phyloP scores from a whole-genome alignment of 2,329 filamentous ascomycete genomes.

The Curvularia sp. region DNA sequence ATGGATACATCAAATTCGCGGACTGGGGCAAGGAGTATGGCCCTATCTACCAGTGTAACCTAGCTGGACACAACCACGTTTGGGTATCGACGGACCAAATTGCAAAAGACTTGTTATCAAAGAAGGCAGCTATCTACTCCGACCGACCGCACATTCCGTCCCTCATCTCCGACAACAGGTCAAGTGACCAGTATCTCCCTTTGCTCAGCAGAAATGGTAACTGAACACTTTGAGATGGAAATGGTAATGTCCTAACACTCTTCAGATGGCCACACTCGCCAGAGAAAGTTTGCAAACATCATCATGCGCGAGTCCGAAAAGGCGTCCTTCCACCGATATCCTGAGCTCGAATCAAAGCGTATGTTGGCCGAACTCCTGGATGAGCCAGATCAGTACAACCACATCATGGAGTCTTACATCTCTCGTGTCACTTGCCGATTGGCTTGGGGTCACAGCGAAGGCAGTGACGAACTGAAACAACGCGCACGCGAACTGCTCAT shows the following conservation, averaged over 20 bases:
- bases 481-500: constrained; percentile 56
- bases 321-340: constrained; percentile 52
- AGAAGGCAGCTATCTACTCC: constrained; percentile 56
- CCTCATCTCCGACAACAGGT: constrained; percentile 54
- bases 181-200: constrained; percentile 55
- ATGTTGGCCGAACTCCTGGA: constrained; percentile 55
- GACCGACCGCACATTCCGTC: constrained; percentile 56
- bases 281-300: constrained; percentile 55
- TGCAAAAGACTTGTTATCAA: constrained; percentile 53
- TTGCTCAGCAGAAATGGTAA: constrained; percentile 54
- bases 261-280: constrained; percentile 51
- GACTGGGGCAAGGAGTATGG: constrained; percentile 55
- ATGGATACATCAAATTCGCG: constrained; percentile 55
- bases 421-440: constrained; percentile 56
- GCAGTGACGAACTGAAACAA: constrained; percentile 56
- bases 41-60: constrained; percentile 55
- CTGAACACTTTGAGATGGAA: background rate
- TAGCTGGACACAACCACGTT: constrained; percentile 55
- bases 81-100: constrained; percentile 55
- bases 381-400: constrained; percentile 53
- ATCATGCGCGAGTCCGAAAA: constrained; percentile 56
- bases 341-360: constrained; percentile 55
- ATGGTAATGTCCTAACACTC: constrained; percentile 22
- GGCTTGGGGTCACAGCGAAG: constrained; percentile 55
- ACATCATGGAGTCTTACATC: constrained; percentile 55